Evolutionary conservation across 148 eudicot genomes (phyloP).

Genomic region (Polygonum aviculare): DNA sequence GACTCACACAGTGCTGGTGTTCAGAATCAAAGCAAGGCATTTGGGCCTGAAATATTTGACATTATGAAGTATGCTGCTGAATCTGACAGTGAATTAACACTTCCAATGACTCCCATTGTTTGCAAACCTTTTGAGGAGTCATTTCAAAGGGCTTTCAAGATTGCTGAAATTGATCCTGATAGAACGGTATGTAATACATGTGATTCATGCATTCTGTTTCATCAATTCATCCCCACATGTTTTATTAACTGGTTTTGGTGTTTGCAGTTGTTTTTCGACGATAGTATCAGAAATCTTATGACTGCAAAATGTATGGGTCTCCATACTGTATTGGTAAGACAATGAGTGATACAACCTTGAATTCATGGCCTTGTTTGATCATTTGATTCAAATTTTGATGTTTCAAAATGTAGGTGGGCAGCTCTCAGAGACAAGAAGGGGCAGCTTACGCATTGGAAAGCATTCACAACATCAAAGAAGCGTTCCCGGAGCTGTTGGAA

Average conservation of each 20-base stretch:
- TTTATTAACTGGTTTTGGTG: not conserved
- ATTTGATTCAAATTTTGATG: not conserved
- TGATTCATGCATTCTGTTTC: not conserved
- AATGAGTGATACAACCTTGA: not conserved
- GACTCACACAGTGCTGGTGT: conserved; percentile 3
- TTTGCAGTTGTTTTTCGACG: conserved; percentile 82
- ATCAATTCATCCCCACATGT: not conserved
- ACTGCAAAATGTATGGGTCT: conserved; percentile 58
- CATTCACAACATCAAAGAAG: conserved; percentile 87
- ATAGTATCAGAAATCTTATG: conserved; percentile 65
- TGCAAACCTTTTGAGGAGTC: conserved; percentile 72
- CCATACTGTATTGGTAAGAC: conserved; percentile 67
- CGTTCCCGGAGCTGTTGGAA: conserved; percentile 73
- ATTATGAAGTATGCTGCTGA: conserved; percentile 29
- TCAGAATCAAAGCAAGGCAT: not conserved
- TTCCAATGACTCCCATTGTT: conserved; percentile 52
- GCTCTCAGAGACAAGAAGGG: conserved; percentile 44
- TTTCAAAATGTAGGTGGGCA: conserved; percentile 49
- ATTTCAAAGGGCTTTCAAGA: conserved; percentile 50
- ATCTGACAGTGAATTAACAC: conserved; percentile 21
- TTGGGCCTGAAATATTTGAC: conserved; percentile 24
- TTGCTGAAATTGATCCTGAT: conserved; percentile 54
- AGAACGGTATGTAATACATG: conserved; percentile 49
- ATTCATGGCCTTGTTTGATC: not conserved
- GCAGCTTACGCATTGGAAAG: conserved; percentile 77